Percentiles rank a stretch among this genome's conserved stretches.
Conservation (phyloP, 2,329 filamentous ascomycete genomes). For the Parafenestella ontariensis region DNA sequence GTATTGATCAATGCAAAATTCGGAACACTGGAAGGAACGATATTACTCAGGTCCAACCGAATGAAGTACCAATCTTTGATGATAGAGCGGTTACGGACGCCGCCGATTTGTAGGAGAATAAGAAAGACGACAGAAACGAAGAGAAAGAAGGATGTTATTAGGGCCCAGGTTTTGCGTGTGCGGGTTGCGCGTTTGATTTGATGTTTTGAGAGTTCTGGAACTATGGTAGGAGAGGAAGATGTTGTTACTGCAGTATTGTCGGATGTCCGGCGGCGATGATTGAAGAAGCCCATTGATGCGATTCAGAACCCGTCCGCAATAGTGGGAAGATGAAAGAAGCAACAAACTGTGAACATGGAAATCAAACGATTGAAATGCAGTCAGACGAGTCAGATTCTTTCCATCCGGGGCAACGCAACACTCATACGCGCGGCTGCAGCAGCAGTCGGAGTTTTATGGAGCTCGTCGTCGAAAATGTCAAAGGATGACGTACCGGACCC, state of each 20-base stretch:
- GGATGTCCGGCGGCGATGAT: constrained; percentile 27
- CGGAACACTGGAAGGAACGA: constrained; percentile 76
- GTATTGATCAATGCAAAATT: constrained; percentile 82
- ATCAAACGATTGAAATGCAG: constrained; percentile 6
- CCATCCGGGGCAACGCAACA: constrained; percentile 10
- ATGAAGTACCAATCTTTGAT: constrained; percentile 81
- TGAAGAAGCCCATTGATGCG: constrained; percentile 31
- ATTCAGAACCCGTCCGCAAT: not conserved
- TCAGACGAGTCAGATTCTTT: not conserved
- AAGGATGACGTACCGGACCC: constrained; percentile 32
- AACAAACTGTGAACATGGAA: not conserved
- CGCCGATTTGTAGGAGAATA: constrained; percentile 81
- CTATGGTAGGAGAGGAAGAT: constrained; percentile 21
- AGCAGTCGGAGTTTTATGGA: constrained; percentile 32
- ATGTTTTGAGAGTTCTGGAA: constrained; percentile 41
- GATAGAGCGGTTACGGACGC: constrained; percentile 67
- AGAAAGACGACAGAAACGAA: constrained; percentile 78
- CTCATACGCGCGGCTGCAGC: constrained; percentile 31
- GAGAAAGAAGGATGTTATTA: constrained; percentile 73
- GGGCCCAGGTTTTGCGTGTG: constrained; percentile 66
- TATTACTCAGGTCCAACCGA: constrained; percentile 80
- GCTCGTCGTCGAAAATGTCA: constrained; percentile 7
- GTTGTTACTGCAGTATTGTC: constrained; percentile 18
- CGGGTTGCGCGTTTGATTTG: constrained; percentile 52
- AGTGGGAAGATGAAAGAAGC: constrained; percentile 1